These are phyloP conservation scores for Sideroxylon spinosum DNA, from an alignment of 179 eudicot genomes.

Conservation along the genomic window DNA sequence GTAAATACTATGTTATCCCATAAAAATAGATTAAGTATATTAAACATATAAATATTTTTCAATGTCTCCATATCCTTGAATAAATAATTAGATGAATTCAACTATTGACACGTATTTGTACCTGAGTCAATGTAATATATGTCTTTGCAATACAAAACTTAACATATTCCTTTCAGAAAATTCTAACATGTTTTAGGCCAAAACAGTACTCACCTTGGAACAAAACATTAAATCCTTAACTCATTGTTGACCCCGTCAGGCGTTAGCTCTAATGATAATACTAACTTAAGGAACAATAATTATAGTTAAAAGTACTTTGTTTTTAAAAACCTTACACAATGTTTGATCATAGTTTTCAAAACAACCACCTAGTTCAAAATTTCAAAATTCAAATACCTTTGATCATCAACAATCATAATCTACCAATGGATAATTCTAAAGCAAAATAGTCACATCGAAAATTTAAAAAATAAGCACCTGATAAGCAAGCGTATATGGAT, in stretches of 20 bases:
- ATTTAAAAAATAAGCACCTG: constrained; percentile 48
- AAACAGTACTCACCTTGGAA: neutral
- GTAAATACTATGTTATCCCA: too few species aligned
- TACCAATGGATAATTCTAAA: neutral
- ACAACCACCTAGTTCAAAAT: constrained; percentile 1
- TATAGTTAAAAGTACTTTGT: neutral
- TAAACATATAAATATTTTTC: too few species aligned
- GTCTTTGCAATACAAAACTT: neutral
- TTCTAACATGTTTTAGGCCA: neutral
- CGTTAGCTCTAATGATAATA: neutral
- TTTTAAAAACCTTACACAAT: neutral
- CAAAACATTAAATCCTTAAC: neutral
- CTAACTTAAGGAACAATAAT: neutral
- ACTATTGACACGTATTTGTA: too few species aligned
- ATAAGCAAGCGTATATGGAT: constrained; percentile 87
- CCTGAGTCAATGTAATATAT: too few species aligned
- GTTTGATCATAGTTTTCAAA: neutral
- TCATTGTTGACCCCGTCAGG: constrained; percentile 2
- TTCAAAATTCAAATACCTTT: neutral
- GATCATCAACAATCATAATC: neutral
- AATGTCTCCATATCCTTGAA: too few species aligned
- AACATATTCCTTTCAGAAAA: neutral
- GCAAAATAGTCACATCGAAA: neutral
- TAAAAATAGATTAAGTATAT: too few species aligned
- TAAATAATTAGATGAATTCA: too few species aligned